These are phyloP conservation scores for Cajanus cajan DNA, from an alignment of 306 rosid genomes.

Conservation along the genomic window DNA sequence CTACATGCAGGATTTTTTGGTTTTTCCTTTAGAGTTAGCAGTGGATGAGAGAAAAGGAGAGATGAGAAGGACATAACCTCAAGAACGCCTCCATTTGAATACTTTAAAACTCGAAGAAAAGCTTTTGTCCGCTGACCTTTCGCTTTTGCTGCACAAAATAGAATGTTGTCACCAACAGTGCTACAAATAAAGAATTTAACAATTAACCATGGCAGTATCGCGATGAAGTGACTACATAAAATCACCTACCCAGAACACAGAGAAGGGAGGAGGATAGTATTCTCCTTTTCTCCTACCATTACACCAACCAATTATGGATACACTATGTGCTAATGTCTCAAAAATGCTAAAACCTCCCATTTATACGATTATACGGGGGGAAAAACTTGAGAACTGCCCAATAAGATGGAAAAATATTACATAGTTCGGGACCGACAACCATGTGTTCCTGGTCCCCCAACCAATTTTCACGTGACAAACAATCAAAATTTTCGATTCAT, in stretches of 20 bases:
- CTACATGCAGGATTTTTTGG: not conserved
- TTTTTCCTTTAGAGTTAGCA: not conserved
- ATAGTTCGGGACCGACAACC: too few relatives aligned
- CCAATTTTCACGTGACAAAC: too few relatives aligned
- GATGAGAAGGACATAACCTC: slow-evolving; percentile 56
- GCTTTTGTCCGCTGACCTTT: slow-evolving; percentile 80
- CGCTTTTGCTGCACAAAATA: slow-evolving; percentile 61
- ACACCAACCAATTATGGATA: not conserved
- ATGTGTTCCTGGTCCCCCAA: too few relatives aligned
- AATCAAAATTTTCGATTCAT: too few relatives aligned
- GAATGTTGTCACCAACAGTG: slow-evolving; percentile 28
- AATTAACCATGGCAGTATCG: slow-evolving; percentile 15
- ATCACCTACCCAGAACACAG: slow-evolving; percentile 3
- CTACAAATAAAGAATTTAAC: slow-evolving; percentile 7
- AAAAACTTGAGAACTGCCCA: not conserved
- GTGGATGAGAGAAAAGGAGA: not conserved
- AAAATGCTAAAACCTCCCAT: not conserved
- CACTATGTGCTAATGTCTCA: not conserved
- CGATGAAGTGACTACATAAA: slow-evolving; percentile 1
- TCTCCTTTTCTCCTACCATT: not conserved
- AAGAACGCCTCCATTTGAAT: slow-evolving; percentile 84
- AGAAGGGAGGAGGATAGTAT: too few relatives aligned
- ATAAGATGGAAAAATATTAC: too few relatives aligned
- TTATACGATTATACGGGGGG: not conserved
- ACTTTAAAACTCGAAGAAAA: slow-evolving; percentile 85